Conservation (phyloP, 2,329 filamentous ascomycete genomes). For the Bertia moriformis region DNA sequence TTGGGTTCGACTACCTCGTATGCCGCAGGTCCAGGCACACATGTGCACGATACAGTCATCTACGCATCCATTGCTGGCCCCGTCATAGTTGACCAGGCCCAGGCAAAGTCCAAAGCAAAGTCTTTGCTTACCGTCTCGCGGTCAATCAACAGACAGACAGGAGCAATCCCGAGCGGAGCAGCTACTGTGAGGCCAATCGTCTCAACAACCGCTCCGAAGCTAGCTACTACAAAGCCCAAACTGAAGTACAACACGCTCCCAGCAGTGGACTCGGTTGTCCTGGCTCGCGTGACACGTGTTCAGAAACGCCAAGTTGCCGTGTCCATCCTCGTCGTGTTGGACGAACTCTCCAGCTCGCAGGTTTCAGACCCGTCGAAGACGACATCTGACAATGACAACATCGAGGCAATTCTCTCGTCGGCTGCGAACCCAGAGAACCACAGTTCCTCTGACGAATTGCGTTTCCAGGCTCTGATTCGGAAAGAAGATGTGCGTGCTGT, state of each 20-base stretch:
- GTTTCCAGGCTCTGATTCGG: conserved; percentile 1
- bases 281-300: neutral
- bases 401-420: neutral
- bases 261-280: neutral
- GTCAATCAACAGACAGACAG: neutral
- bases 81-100: neutral
- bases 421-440: conserved; percentile 1
- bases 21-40: neutral
- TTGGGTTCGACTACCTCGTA: neutral
- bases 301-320: neutral
- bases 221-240: neutral
- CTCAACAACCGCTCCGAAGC: neutral
- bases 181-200: neutral
- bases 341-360: neutral
- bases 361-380: neutral
- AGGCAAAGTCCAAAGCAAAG: neutral
- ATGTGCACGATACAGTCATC: neutral
- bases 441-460: neutral
- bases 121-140: neutral
- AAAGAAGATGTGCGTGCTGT: conserved; percentile 1
- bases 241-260: neutral
- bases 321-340: neutral
- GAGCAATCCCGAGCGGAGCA: neutral
- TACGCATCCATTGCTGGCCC: neutral
- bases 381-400: neutral